Evolutionary conservation across 768 basidiomycete species (phyloP).

Genomic region (Boletales sp.): DNA sequence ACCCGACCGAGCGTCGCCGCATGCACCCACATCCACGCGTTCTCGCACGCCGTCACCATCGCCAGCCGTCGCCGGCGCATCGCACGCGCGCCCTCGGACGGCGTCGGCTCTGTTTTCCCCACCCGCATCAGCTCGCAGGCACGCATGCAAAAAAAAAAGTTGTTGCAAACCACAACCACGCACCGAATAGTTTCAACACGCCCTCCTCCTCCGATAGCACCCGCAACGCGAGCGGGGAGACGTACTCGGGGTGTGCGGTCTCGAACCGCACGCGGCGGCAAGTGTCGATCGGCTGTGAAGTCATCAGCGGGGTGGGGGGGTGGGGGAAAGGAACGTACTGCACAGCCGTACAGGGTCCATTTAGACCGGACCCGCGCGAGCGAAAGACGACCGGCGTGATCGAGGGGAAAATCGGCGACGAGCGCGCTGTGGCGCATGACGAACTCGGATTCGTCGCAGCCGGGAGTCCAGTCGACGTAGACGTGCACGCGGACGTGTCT

Average conservation of each 20-base stretch:
- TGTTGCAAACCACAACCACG: too few species aligned
- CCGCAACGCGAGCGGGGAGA: slow-evolving; percentile 25
- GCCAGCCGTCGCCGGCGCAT: slow-evolving; percentile 23
- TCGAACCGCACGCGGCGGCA: slow-evolving; percentile 18
- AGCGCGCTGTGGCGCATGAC: slow-evolving; percentile 25
- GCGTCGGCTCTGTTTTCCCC: slow-evolving; percentile 32
- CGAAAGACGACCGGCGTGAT: slow-evolving; percentile 16
- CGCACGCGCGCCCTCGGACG: slow-evolving; percentile 17
- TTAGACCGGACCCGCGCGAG: slow-evolving; percentile 15
- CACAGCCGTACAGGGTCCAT: slow-evolving; percentile 25
- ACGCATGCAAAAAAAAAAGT: too few species aligned
- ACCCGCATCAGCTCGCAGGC: too few species aligned
- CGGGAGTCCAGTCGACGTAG: slow-evolving; percentile 27
- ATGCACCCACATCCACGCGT: slow-evolving; percentile 8
- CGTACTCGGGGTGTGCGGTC: slow-evolving; percentile 18
- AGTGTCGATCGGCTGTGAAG: slow-evolving; percentile 19
- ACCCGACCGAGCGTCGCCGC: slow-evolving; percentile 27
- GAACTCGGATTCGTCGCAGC: slow-evolving; percentile 28
- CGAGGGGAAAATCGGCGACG: slow-evolving; percentile 25
- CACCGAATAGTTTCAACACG: slow-evolving; percentile 27
- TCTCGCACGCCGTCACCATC: slow-evolving; percentile 20
- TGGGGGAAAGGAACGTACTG: slow-evolving; percentile 5
- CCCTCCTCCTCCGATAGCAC: slow-evolving; percentile 25
- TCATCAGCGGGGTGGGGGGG: too few species aligned
- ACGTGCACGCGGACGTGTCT: slow-evolving; percentile 32